Base-by-base conservation (phyloP, 805 yeast genomes). In the Saccharomycopsis guyanensis region DNA sequence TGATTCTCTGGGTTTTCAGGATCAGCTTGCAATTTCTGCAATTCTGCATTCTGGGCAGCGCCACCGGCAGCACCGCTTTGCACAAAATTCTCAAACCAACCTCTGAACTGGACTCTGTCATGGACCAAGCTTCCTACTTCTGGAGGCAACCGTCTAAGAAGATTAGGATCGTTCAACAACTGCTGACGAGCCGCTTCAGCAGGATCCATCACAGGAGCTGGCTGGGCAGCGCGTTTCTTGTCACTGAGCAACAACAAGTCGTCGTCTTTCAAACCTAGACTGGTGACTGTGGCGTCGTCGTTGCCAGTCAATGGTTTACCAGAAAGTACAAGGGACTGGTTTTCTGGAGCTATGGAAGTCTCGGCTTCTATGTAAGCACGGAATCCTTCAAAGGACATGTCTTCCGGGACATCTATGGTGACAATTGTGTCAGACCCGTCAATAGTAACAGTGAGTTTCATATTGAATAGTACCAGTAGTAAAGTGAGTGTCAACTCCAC, bases 1-100 rank as follows among this genome's bases (percentile, higher is more conserved):
- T 83, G 87, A 50, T 73, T 79, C 31, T 75, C 85, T 16, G 86
- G 85, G 55, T 77, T 73, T 57, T 82, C 86, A 2, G 89, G 89
- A 54, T 82, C 75, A 36, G 69, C 68, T 59, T 80, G 76, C 20
- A 84, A 57, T 37, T 70, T 63, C 31, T 64, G 62, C 51, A 80
- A 63, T 56, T 82, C 86, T 51, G 59, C 63, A 37, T 62, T 62
- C 3, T 72, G 62, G 39, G 63, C 63, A n/a, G 69, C 69, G 40
- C 61, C 58, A 2, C 23, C 27, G 10, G 40, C 15, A 10, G 27
- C 16, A 7, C 43, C 22, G 20, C 25, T 15, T 15, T 40, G 35
- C 20, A 22, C 19, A 15, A n/a, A 16, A n/a, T 16, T 15, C 38
- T 40, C 20, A 15, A 33, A 4, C 22, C 31, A 22, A 13, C 22